A percentile compares a stretch with the other conserved stretches of the same genome.
These are phyloP conservation scores for Colletotrichum karsti DNA, from an alignment of 2,329 filamentous ascomycete species.

Conservation along the genomic window DNA sequence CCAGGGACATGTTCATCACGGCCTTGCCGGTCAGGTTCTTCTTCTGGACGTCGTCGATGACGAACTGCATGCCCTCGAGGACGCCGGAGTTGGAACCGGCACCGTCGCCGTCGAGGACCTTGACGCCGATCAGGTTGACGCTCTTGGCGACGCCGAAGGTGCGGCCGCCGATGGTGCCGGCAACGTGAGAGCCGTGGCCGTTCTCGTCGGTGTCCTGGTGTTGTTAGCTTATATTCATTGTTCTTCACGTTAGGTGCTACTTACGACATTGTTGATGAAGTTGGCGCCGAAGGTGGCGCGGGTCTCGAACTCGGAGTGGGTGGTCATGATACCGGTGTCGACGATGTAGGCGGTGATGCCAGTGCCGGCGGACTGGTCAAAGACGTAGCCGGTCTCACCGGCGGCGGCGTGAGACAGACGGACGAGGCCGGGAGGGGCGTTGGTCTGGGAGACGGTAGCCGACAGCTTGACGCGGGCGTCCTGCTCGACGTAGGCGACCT, in stretches of 20 bases:
- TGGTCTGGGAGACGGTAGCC: slow-evolving; percentile 57
- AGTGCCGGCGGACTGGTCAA: slow-evolving; percentile 59
- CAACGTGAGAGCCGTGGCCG: slow-evolving; percentile 72
- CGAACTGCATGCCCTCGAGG: slow-evolving; percentile 67
- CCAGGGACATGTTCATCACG: slow-evolving; percentile 72
- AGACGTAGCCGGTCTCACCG: slow-evolving; percentile 52
- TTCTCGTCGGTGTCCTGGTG: slow-evolving; percentile 61
- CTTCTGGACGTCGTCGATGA: slow-evolving; percentile 54
- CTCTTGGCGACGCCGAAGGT: slow-evolving; percentile 72
- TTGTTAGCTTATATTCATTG: neutral
- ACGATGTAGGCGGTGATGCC: slow-evolving; percentile 71
- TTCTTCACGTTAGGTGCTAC: slow-evolving; percentile 33
- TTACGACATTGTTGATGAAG: slow-evolving; percentile 55
- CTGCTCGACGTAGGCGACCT: slow-evolving; percentile 63
- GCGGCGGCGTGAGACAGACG: slow-evolving; percentile 57
- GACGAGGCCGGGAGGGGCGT: slow-evolving; percentile 61
- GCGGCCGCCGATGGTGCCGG: slow-evolving; percentile 67
- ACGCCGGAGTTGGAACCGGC: slow-evolving; percentile 59
- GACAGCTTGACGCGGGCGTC: slow-evolving; percentile 56
- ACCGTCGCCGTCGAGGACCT: slow-evolving; percentile 64
- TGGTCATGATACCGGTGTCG: slow-evolving; percentile 68
- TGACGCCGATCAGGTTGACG: slow-evolving; percentile 64
- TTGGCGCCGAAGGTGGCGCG: slow-evolving; percentile 63
- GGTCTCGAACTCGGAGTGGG: slow-evolving; percentile 65
- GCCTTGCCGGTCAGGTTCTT: slow-evolving; percentile 57